Conservation (phyloP, 2,329 filamentous ascomycete genomes). For the Aspergillus intermedius region DNA sequence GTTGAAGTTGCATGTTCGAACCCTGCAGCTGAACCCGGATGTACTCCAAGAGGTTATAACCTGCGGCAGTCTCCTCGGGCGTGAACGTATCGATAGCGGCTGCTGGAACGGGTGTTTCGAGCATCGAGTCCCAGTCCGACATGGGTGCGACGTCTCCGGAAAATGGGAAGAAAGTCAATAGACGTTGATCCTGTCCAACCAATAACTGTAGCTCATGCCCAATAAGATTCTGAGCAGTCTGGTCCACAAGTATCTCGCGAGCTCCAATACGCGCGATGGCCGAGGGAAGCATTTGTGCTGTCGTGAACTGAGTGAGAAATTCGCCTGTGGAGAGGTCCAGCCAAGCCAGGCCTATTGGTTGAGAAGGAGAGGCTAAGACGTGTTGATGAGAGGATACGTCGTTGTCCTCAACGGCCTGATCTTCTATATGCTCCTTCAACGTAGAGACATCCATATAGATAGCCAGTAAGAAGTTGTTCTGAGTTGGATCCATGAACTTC, state of each 20-base stretch:
- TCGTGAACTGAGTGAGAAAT: constrained; percentile 77
- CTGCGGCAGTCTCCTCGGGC: constrained; percentile 64
- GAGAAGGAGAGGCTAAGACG: constrained; percentile 24
- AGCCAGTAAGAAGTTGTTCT: constrained; percentile 87
- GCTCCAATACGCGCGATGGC: constrained; percentile 76
- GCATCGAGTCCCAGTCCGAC: constrained; percentile 65
- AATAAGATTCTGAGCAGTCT: constrained; percentile 52
- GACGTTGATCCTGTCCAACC: constrained; percentile 67
- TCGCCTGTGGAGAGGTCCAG: constrained; percentile 90
- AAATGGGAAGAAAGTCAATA: constrained; percentile 64
- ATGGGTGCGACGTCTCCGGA: constrained; percentile 43
- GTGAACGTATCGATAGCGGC: constrained; percentile 55
- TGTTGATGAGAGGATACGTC: constrained; percentile 20
- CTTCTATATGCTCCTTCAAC: constrained; percentile 14
- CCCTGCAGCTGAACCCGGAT: constrained; percentile 72
- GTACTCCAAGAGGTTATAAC: constrained; percentile 76
- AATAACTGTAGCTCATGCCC: constrained; percentile 59
- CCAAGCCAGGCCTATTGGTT: constrained; percentile 76
- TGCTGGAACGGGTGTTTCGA: constrained; percentile 64
- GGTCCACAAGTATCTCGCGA: constrained; percentile 74
- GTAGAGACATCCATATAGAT: constrained; percentile 53
- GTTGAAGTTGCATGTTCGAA: constrained; percentile 71
- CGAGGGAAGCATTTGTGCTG: constrained; percentile 66
- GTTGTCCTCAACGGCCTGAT: constrained; percentile 7
- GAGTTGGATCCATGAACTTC: constrained; percentile 89